Evolutionary conservation across 2,329 filamentous ascomycete genomes (phyloP).

Genomic region (Xylariaceae sp.): DNA sequence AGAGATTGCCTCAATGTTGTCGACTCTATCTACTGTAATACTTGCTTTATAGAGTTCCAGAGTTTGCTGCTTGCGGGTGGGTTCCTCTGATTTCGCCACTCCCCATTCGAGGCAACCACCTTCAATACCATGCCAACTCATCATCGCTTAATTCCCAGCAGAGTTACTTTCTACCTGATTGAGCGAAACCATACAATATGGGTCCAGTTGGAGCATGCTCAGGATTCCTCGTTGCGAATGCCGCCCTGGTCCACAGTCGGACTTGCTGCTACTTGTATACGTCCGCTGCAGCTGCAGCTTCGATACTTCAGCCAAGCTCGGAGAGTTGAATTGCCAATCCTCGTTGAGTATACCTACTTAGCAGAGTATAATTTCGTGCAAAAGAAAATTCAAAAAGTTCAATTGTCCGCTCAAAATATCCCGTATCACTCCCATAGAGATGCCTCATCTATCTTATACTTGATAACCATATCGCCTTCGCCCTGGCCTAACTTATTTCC

Average conservation of each 20-base stretch:
- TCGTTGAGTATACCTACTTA: neutral
- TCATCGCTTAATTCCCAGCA: too few relatives aligned
- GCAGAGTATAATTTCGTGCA: neutral
- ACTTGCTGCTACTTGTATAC: too few relatives aligned
- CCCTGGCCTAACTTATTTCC: slow-evolving; percentile 51
- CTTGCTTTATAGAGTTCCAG: neutral
- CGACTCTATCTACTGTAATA: neutral
- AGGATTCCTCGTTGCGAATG: neutral
- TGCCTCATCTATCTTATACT: slow-evolving; percentile 47
- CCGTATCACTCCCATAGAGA: slow-evolving; percentile 1
- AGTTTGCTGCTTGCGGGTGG: neutral
- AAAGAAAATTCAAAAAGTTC: neutral
- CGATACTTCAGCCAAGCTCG: neutral
- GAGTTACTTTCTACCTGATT: too few relatives aligned
- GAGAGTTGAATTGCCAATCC: neutral
- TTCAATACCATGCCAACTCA: too few relatives aligned
- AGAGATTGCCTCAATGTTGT: neutral
- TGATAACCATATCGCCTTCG: slow-evolving; percentile 50
- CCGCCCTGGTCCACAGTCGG: neutral
- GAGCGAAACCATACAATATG: too few relatives aligned
- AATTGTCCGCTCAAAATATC: neutral
- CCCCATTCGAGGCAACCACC: too few relatives aligned
- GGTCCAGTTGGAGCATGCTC: too few relatives aligned
- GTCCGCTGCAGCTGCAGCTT: neutral
- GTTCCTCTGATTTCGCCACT: neutral